A percentile compares a stretch with the other conserved stretches of the same genome.
Conservation (phyloP, 73 alveolate species). For the Symbiodinium pilosum region DNA sequence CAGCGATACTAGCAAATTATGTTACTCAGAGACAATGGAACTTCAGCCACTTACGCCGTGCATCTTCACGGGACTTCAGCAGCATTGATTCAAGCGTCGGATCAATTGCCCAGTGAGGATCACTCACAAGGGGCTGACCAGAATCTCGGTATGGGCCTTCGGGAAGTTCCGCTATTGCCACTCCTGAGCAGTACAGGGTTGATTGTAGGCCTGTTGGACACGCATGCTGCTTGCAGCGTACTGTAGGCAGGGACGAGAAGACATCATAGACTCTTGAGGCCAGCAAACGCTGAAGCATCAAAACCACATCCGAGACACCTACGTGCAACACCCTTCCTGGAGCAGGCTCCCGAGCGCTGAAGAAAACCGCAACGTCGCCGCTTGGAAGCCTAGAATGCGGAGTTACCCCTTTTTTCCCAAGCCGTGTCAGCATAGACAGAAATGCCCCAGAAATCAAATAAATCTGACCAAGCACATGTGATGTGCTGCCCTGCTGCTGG, state of each 20-base stretch:
- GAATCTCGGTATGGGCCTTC: conserved; percentile 49
- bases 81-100: not conserved
- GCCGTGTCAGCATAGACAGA: too few species aligned
- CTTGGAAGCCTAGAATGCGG: conserved; percentile 29
- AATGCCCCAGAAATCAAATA: too few species aligned
- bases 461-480: not conserved
- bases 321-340: conserved; percentile 49
- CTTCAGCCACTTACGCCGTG: too few species aligned
- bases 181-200: conserved; percentile 1
- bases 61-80: too few species aligned
- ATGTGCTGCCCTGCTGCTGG: conserved; percentile 19
- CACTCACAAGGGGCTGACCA: conserved; percentile 50
- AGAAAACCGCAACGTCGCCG: conserved; percentile 33
- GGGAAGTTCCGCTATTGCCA: conserved; percentile 35
- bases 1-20: too few species aligned
- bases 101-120: conserved; percentile 81
- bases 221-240: not conserved
- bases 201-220: not conserved
- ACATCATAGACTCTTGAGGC: too few species aligned
- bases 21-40: too few species aligned
- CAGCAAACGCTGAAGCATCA: too few species aligned
- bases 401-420: too few species aligned
- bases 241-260: too few species aligned
- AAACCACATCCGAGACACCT: not conserved
- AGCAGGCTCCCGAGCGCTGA: conserved; percentile 49